Base-by-base conservation (phyloP, 2,329 filamentous ascomycete genomes). In the Aureobasidium melanogenum region DNA sequence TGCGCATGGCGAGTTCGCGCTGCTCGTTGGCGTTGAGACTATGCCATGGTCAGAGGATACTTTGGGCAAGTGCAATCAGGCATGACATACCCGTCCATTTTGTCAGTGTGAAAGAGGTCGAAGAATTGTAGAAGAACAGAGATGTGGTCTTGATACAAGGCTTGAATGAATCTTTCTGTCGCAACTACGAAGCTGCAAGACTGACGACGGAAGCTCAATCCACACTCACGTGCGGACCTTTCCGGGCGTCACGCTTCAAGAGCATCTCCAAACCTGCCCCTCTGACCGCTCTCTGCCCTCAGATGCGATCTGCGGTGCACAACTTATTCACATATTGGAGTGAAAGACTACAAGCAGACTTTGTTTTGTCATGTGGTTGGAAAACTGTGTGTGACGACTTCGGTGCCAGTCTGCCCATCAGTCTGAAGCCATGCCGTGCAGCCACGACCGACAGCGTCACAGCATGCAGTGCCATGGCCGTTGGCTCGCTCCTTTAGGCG, bases 1-100 rank as follows among this genome's bases (percentile, higher is more conserved):
- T 92, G 77, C 94, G 91, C 79, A 85, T 79, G 78, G 96, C 88
- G 73, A 99, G 88, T 82, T 94, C 90, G 79, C 90, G 89, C 81
- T 95, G 89, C 82, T 97, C 93, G 70, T 85, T 76, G 70, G 82
- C 74, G 68, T 84, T 89, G 74, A 96, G 88, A 69, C 86, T 88
- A 70, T 28, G 10, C 14, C 8, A 34, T 19, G 47, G 44, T 59
- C 34, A 59, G 56, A 47, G n/a, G 26, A 24, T 12, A 12, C 17
- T 38, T 9, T 12, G 5, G 0, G 10, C 32, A 24, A 15, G 32
- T 26, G 24, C 30, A 39, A 4, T 14, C 12, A 19, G 26, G 4
- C 26, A 12, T 36, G 14, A 15, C 59, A 19, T 69, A 75, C 74
- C 70, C 69, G 44, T 76, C 74, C 74, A 76, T 75, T 59, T 15